These are phyloP conservation scores for Trichophyton verrucosum DNA, from an alignment of 2,329 filamentous ascomycete genomes.

Conservation along the genomic window DNA sequence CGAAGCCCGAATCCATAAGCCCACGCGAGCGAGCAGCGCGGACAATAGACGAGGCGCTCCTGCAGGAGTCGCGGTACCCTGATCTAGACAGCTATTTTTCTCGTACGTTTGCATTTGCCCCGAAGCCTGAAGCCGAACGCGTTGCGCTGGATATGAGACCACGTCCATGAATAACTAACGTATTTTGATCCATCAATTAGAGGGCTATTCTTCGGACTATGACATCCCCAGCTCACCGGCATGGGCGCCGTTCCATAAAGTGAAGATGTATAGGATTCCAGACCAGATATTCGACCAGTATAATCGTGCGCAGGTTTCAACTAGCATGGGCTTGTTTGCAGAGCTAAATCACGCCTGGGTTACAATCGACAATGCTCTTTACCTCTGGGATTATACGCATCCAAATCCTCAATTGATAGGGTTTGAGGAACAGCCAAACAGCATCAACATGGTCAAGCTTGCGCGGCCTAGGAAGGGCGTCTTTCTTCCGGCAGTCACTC, in stretches of 20 bases:
- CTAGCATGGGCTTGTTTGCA: conserved; percentile 90
- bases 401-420: conserved; percentile 85
- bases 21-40: conserved; percentile 68
- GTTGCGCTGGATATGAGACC: not conserved
- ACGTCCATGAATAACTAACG: conserved; percentile 3
- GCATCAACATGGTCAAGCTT: conserved; percentile 81
- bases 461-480: conserved; percentile 75
- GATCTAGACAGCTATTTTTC: conserved; percentile 81
- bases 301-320: conserved; percentile 73
- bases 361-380: conserved; percentile 86
- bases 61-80: conserved; percentile 67
- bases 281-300: conserved; percentile 88
- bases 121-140: not conserved
- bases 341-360: conserved; percentile 94
- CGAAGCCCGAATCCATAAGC: conserved; percentile 43
- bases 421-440: conserved; percentile 77
- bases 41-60: conserved; percentile 69
- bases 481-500: conserved; percentile 73
- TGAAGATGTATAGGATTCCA: conserved; percentile 77
- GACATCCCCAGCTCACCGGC: conserved; percentile 56
- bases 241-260: conserved; percentile 82
- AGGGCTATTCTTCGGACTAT: conserved; percentile 85
- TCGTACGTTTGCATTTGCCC: conserved; percentile 47
- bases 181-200: conserved; percentile 32
- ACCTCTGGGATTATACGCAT: conserved; percentile 94